Base-by-base conservation (phyloP, 345 rosid species). In the Theobroma cacao region DNA sequence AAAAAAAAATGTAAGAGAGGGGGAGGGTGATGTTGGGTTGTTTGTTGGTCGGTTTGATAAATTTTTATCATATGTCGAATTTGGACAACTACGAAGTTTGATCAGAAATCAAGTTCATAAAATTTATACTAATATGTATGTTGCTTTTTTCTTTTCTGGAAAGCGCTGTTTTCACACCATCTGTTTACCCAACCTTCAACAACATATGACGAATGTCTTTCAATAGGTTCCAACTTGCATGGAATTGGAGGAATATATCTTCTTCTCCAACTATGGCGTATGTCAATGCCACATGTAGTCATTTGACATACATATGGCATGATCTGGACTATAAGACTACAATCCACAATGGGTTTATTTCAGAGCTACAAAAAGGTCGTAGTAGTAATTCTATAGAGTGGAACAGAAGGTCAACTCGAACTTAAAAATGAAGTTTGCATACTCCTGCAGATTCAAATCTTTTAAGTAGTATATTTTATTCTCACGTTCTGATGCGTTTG, bases 141-240 rank as follows among this genome's bases (percentile, higher is more conserved):
- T 60, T 5, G 17, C 3, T 2, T 62, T 31, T 33, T 60, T 12
- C 17, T 58, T 26, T 43, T 7, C 58, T 28, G 4, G 59, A 30
- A 70, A 8, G n/a, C 22, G 3, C 74, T 30, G 40, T 48, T 18
- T 70, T 70, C 59, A 50, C 28, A 26, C 18, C 31, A 6, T 68
- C 72, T 50, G 43, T n/a, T 50, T 71, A 71, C 43, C 43, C 59
- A 48, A 71, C 60, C 60, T 71, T 71, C 28, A 71, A 50, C 75
- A 71, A 48, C 11, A 30, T 9, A 9, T 31, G 41, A 26, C 56
- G 18, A 15, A 7, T 11, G 71, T 5, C 17, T 10, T 66, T 40
- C 18, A 66, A 22, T 13, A 22, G 24, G 20, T 60, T 30, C 65
- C 36, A 60, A 60, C 28, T 41, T 41, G 33, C 20, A 11, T 12